phyloP scores from a whole-genome alignment of 495 filamentous ascomycete species.

The Clavariopsis aquatica region DNA sequence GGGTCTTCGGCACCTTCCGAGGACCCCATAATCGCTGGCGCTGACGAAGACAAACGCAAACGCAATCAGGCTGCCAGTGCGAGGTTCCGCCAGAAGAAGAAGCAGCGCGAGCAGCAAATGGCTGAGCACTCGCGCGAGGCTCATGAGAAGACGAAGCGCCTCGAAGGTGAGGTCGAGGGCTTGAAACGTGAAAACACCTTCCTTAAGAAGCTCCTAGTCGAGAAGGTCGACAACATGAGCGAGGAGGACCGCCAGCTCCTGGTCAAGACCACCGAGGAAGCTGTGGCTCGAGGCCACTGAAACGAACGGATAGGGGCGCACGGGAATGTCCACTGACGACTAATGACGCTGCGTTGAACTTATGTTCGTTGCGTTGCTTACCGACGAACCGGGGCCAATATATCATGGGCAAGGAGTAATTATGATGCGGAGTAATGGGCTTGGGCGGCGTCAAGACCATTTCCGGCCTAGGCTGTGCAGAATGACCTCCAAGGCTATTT shows the following conservation, averaged over 20 bases:
- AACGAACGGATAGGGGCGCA: not conserved
- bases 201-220: conserved; percentile 26
- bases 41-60: conserved; percentile 33
- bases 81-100: conserved; percentile 34
- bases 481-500: not conserved
- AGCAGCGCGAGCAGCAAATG: conserved; percentile 36
- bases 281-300: not conserved
- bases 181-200: conserved; percentile 32
- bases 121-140: conserved; percentile 25
- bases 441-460: not conserved
- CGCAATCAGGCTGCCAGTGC: conserved; percentile 34
- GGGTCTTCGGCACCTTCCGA: conserved; percentile 24
- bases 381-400: not conserved
- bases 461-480: not conserved
- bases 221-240: conserved; percentile 35
- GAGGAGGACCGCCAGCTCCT: conserved; percentile 23
- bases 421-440: not conserved
- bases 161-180: conserved; percentile 24
- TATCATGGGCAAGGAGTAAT: not conserved
- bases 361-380: not conserved
- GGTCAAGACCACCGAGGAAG: conserved; percentile 11
- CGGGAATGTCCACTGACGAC: not conserved
- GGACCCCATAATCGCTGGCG: conserved; percentile 18
- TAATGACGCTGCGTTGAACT: not conserved
- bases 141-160: conserved; percentile 23